Evolutionary conservation across 129 eudicot species (phyloP).

Genomic region (Cynara cardunculus): DNA sequence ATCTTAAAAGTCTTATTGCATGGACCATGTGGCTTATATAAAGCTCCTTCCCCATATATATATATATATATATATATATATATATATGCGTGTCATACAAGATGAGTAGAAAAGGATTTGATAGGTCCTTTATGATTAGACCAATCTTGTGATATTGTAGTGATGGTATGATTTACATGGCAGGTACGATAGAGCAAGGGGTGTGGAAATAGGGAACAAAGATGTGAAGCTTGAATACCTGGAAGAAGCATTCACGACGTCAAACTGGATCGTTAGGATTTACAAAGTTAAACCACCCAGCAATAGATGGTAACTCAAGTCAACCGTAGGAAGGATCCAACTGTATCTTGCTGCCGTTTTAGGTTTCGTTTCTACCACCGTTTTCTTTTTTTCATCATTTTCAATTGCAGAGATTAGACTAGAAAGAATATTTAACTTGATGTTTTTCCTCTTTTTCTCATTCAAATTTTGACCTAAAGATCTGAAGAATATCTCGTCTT

Average conservation of each 20-base stretch:
- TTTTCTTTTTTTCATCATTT: too few relatives aligned
- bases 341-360: too few relatives aligned
- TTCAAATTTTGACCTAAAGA: background rate
- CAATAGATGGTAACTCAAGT: slow-evolving; percentile 69
- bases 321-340: background rate
- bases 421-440: background rate
- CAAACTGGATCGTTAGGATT: slow-evolving; percentile 96
- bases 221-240: slow-evolving; percentile 85
- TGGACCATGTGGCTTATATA: too few relatives aligned
- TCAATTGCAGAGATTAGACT: background rate
- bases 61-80: too few relatives aligned
- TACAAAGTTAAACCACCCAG: slow-evolving; percentile 96
- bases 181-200: slow-evolving; percentile 94
- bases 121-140: background rate
- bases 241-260: slow-evolving; percentile 94
- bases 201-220: slow-evolving; percentile 92
- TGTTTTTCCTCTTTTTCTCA: background rate
- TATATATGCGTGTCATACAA: too few relatives aligned
- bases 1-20: too few relatives aligned
- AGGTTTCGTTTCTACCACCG: too few relatives aligned
- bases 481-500: background rate
- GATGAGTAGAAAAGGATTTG: background rate
- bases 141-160: too few relatives aligned
- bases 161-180: background rate
- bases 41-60: too few relatives aligned